phyloP scores from a whole-genome alignment of 1,139 yeast genomes.

The Pichia sp. region DNA sequence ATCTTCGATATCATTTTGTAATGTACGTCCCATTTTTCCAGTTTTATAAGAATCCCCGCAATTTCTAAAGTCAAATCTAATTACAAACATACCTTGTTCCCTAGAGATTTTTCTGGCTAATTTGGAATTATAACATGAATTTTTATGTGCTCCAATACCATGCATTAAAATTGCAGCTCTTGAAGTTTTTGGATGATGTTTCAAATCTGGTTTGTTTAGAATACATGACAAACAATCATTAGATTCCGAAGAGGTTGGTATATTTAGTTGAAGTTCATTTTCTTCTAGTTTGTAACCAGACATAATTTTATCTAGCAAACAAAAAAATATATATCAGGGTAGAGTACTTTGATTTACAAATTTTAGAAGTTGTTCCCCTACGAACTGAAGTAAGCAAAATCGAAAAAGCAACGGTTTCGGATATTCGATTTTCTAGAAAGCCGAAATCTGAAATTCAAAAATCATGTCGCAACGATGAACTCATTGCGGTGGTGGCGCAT shows the following conservation, averaged over 20 bases:
- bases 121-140: conserved; percentile 64
- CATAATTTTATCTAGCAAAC: background rate
- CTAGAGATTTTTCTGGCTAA: conserved; percentile 58
- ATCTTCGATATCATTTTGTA: conserved; percentile 64
- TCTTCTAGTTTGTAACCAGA: conserved; percentile 11
- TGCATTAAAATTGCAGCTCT: conserved; percentile 45
- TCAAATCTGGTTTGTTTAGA: conserved; percentile 18
- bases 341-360: too few relatives aligned
- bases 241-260: conserved; percentile 7
- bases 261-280: conserved; percentile 17
- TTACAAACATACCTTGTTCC: conserved; percentile 52
- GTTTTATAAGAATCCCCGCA: conserved; percentile 72
- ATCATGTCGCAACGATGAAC: background rate
- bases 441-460: too few relatives aligned
- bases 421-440: too few relatives aligned
- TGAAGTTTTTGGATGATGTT: conserved; percentile 16
- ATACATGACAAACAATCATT: conserved; percentile 15
- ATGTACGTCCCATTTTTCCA: conserved; percentile 47
- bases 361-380: too few relatives aligned
- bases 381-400: too few relatives aligned
- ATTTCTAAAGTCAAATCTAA: conserved; percentile 79
- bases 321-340: too few relatives aligned
- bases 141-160: conserved; percentile 81
- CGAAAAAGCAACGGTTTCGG: too few relatives aligned
- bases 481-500: too few relatives aligned